phyloP scores from a whole-genome alignment of 139 green algal genomes.

The Haematococcus lacustris region DNA sequence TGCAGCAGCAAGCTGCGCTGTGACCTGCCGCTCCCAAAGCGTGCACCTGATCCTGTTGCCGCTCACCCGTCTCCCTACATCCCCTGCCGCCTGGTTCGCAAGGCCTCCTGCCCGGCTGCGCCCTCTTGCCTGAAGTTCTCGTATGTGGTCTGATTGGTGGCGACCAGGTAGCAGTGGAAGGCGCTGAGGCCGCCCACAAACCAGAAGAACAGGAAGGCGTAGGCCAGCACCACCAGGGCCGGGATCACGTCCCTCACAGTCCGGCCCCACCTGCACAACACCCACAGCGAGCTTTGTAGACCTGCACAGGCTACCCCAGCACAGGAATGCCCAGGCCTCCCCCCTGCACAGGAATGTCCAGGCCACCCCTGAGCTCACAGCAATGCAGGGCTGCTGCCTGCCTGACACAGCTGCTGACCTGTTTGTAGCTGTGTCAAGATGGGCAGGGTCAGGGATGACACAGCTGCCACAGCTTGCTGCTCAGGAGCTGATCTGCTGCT shows the following conservation, averaged over 20 bases:
- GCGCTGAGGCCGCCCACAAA: conserved; percentile 88
- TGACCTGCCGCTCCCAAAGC: not conserved
- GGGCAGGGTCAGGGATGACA: too few relatives aligned
- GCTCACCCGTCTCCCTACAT: not conserved
- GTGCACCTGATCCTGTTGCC: not conserved
- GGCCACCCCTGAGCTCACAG: too few relatives aligned
- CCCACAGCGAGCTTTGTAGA: not conserved
- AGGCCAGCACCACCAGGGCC: conserved; percentile 52
- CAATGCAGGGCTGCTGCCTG: too few relatives aligned
- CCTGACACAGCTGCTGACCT: too few relatives aligned
- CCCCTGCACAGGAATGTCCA: too few relatives aligned
- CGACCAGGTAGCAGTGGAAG: conserved; percentile 91
- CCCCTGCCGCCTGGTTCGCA: not conserved
- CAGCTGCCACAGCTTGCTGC: too few relatives aligned
- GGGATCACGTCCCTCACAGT: conserved; percentile 17
- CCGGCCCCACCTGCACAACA: conserved; percentile 22
- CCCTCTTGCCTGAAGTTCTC: conserved; percentile 83
- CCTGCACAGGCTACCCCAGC: too few relatives aligned
- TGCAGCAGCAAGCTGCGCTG: too few relatives aligned
- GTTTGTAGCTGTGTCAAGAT: too few relatives aligned
- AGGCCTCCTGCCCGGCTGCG: not conserved
- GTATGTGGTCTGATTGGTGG: conserved; percentile 93
- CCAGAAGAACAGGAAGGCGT: conserved; percentile 73
- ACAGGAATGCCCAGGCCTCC: too few relatives aligned
- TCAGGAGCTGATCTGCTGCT: too few relatives aligned